These are phyloP conservation scores for Caloboletus inedulis DNA, from an alignment of 1,284 basidiomycete species.

Conservation along the genomic window DNA sequence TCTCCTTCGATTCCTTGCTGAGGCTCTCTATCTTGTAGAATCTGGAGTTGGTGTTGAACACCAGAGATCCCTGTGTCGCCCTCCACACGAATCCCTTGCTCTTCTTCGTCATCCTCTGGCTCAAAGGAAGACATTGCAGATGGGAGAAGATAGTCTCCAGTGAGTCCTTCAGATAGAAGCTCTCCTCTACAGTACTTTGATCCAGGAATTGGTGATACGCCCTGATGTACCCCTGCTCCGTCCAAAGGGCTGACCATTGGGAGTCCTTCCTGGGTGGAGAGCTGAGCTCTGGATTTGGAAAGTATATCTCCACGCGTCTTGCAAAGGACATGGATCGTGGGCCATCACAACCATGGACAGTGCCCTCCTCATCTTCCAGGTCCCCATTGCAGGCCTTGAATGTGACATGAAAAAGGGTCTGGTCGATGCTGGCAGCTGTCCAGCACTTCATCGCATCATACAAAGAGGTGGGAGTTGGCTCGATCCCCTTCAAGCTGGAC, in stretches of 20 bases:
- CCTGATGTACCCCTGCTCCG: not conserved
- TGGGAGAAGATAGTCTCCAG: not conserved
- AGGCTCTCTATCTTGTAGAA: constrained; percentile 5
- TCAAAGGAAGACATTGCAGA: constrained; percentile 5
- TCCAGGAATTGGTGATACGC: constrained; percentile 1
- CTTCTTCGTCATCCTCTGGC: not conserved
- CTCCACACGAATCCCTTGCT: constrained; percentile 9
- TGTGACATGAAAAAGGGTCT: not conserved
- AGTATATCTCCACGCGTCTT: not conserved
- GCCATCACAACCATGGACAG: not conserved
- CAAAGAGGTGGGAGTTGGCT: not conserved
- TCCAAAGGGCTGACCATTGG: constrained; percentile 1
- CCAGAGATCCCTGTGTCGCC: not conserved
- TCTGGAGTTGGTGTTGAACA: not conserved
- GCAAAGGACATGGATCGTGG: not conserved
- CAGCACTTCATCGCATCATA: constrained; percentile 10
- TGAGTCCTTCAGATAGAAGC: not conserved
- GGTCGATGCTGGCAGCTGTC: constrained; percentile 4
- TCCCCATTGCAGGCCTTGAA: constrained; percentile 8
- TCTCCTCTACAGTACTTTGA: fast-evolving
- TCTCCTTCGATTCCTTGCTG: not conserved
- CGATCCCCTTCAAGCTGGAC: constrained; percentile 2
- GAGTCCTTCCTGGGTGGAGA: not conserved
- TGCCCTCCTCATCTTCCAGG: not conserved
- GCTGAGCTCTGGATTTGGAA: not conserved